phyloP scores from a whole-genome alignment of 179 eudicot species.

The Silene noctiflora region DNA sequence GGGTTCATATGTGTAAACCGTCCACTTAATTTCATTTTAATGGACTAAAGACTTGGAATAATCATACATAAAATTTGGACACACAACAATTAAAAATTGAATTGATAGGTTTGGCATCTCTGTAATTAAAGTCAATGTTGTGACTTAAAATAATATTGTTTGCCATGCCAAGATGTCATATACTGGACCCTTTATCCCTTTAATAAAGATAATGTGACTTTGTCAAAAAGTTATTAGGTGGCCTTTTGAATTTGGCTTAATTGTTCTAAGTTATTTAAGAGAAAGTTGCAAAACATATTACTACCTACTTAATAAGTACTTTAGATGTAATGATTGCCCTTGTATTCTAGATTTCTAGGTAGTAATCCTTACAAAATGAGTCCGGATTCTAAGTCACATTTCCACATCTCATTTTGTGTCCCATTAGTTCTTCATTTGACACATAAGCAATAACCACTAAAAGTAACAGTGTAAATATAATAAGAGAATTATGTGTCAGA shows the following conservation, averaged over 20 bases:
- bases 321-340: constrained; percentile 16
- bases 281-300: constrained; percentile 17
- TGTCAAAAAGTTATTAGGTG: constrained; percentile 36
- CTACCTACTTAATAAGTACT: not conserved
- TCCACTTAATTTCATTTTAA: no score
- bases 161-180: constrained; percentile 33
- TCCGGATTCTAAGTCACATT: no score
- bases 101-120: constrained; percentile 24
- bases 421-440: no score
- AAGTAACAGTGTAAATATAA: no score
- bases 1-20: no score
- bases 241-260: constrained; percentile 28
- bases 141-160: constrained; percentile 27
- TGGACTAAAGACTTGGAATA: no score
- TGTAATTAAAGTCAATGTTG: constrained; percentile 11
- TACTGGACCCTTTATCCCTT: constrained; percentile 26
- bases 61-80: not conserved
- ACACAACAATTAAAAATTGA: not conserved
- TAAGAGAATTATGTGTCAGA: no score
- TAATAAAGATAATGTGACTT: constrained; percentile 31
- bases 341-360: constrained; percentile 11
- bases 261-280: not conserved
- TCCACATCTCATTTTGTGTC: no score
- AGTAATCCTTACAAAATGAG: not conserved
- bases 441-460: no score